Evolutionary conservation across 2,329 filamentous ascomycete genomes (phyloP).

Genomic region (Volutella citrinella): DNA sequence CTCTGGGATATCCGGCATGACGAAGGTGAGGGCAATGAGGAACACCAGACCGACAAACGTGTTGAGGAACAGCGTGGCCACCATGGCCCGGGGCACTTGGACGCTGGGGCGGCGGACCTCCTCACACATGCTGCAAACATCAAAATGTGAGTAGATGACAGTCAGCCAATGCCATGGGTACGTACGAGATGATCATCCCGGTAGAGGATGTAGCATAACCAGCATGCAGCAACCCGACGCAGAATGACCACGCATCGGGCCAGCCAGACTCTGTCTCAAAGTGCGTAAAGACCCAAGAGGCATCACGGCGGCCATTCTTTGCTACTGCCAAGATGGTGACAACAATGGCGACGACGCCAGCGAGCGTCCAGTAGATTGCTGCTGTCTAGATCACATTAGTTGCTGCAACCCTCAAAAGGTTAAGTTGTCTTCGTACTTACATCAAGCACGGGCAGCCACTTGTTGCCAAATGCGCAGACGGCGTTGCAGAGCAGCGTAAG

Average conservation of each 20-base stretch:
- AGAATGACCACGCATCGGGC: conserved; percentile 42
- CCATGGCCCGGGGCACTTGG: conserved; percentile 72
- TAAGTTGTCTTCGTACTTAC: too few species aligned
- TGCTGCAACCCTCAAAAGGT: too few species aligned
- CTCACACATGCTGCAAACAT: conserved; percentile 75
- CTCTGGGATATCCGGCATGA: conserved; percentile 59
- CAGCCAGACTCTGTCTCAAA: conserved; percentile 70
- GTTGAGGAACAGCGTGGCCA: conserved; percentile 65
- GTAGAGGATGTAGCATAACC: conserved; percentile 1
- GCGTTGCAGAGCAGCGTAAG: conserved; percentile 63
- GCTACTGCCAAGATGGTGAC: conserved; percentile 63
- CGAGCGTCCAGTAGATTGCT: conserved; percentile 73
- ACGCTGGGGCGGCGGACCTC: conserved; percentile 63
- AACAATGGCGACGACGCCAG: conserved; percentile 64
- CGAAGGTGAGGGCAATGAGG: conserved; percentile 66
- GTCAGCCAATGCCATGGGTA: too few species aligned
- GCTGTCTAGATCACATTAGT: too few species aligned
- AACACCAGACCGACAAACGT: conserved; percentile 64
- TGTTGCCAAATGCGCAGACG: conserved; percentile 66
- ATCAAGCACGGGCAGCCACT: conserved; percentile 65
- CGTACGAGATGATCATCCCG: conserved; percentile 2
- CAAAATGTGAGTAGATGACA: too few species aligned
- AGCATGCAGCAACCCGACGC: conserved; percentile 1
- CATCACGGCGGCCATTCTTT: conserved; percentile 63
- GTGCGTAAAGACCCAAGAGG: conserved; percentile 61